Base-by-base conservation (phyloP, 805 yeast species). In the Teunomyces pallodes region DNA sequence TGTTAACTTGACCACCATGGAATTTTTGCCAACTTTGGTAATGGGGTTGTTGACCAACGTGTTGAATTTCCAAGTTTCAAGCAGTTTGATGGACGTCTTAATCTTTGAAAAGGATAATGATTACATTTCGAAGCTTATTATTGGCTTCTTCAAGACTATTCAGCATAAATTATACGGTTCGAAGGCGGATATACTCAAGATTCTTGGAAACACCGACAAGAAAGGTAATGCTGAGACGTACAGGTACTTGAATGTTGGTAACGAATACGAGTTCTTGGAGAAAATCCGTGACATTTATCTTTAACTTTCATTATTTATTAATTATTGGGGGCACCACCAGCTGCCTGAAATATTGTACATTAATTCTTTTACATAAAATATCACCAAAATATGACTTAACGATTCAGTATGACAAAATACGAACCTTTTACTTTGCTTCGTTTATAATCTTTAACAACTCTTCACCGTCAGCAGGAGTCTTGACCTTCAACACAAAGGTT, bases 401-500 rank as follows among this genome's bases (percentile, higher is more conserved):
- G 43, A 40, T 40, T 16, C 6, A 17, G 14, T 20, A 20, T 5
- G 3, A 17, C 17, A 17, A 20, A 17, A 35, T 35, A 35, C 13
- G 20, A 13, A 17, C 16, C n/a, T 40, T 40, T 17, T 28, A 40
- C 46, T 66, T 69, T 3, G 60, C 57, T 14, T 58, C 62, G 46
- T 70, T 66, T 31, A 73, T 55, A 9, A 58, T 51, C 10, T 58
- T 50, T 28, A 76, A 59, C 48, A 87, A 69, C 46, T 76, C 80
- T 33, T 72, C 67, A 14, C 85, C 94, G 62, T 85, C 92, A 3
- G 69, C 79, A n/a, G 79, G 75, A 0, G 90, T 83, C 69, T 91
- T 92, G 39, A 92, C 95, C 57, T 81, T 82, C 16, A 86, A 72
- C 43, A 90, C 72, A 61, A 81, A 91, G 1, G 90, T 84, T 30